Evolutionary conservation across 371 early-diverging fungal genomes (phyloP).

Genomic region (Funneliformis caledonium): DNA sequence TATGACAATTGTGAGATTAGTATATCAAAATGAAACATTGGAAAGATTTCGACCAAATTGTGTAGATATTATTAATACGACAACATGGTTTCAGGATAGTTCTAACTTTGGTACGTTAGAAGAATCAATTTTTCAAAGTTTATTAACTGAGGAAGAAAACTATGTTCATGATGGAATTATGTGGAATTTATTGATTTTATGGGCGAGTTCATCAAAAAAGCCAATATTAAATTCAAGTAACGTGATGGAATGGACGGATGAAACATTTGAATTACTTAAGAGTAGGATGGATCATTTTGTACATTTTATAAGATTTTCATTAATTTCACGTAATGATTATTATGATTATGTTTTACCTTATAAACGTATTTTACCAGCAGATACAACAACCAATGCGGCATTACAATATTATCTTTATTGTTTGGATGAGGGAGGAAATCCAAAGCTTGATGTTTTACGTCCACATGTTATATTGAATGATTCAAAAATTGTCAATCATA

Average conservation of each 20-base stretch:
- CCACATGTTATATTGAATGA: conserved; percentile 8
- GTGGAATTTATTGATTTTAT: conserved; percentile 25
- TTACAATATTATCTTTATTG: background rate
- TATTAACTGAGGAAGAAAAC: background rate
- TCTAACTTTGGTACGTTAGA: background rate
- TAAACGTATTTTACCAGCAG: background rate
- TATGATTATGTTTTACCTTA: conserved; percentile 23
- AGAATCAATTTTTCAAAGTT: conserved; percentile 4
- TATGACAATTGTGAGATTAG: conserved; percentile 14
- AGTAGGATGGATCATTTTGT: background rate
- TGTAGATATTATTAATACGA: conserved; percentile 23
- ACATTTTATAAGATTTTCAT: conserved; percentile 24
- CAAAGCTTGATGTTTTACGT: conserved; percentile 1
- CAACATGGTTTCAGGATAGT: conserved; percentile 5
- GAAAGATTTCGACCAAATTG: conserved; percentile 23
- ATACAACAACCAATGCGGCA: conserved; percentile 1
- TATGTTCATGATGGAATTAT: conserved; percentile 20
- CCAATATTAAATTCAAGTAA: background rate
- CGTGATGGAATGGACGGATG: background rate
- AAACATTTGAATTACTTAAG: background rate
- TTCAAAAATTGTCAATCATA: conserved; percentile 22
- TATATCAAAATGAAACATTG: conserved; percentile 18
- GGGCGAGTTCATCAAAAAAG: background rate
- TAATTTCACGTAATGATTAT: conserved; percentile 12
- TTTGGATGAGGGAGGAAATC: conserved; percentile 17